Percentiles rank a stretch among this genome's conserved stretches.
Conservation (phyloP, 257 asterid genomes). For the Haberlea rhodopensis region DNA sequence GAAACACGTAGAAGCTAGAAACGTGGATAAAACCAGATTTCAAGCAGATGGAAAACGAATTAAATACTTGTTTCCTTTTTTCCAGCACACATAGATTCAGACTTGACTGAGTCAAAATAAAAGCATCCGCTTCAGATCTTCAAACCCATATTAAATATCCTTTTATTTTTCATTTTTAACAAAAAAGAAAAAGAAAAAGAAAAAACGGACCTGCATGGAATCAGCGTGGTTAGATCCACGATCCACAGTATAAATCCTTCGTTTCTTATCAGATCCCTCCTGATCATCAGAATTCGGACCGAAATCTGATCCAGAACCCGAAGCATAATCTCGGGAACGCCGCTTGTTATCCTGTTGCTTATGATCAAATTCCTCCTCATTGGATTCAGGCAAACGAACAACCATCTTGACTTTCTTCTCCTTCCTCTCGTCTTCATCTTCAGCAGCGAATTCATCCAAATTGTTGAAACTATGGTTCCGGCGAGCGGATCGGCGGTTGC, state of each 20-base stretch:
- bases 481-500: constrained; percentile 53
- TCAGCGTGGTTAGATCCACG: constrained; percentile 68
- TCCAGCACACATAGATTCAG: constrained; percentile 17
- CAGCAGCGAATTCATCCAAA: constrained; percentile 40
- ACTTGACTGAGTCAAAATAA: constrained; percentile 56
- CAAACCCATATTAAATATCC: constrained; percentile 21
- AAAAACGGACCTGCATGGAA: constrained; percentile 51
- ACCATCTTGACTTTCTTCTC: constrained; percentile 90
- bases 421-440: constrained; percentile 59
- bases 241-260: constrained; percentile 51
- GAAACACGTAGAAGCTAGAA: constrained; percentile 26
- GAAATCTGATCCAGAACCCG: constrained; percentile 47
- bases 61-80: constrained; percentile 10
- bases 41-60: constrained; percentile 11
- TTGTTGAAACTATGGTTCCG: constrained; percentile 47
- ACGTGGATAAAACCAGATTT: constrained; percentile 23
- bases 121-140: constrained; percentile 49
- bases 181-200: constrained; percentile 8
- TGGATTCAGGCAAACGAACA: constrained; percentile 68
- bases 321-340: constrained; percentile 46
- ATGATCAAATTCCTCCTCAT: constrained; percentile 20
- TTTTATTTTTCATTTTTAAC: background rate
- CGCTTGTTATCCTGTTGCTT: constrained; percentile 25
- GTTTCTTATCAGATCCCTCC: constrained; percentile 36
- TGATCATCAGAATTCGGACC: constrained; percentile 44